Base-by-base conservation (phyloP, 1,139 yeast genomes). In the Nakaseomyces uthaithaninus region DNA sequence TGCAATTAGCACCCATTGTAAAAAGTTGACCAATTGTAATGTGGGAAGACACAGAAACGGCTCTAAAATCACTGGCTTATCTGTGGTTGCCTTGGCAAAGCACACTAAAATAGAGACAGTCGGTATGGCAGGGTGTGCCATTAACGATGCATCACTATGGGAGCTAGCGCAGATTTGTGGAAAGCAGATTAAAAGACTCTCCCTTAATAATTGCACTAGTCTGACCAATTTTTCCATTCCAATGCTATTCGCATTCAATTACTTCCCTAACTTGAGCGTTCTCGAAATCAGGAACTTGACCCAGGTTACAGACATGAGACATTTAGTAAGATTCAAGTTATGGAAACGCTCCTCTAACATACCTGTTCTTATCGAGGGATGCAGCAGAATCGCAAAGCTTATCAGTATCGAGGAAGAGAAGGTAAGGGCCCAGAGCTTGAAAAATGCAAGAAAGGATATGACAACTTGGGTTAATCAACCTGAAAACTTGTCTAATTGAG, bases 81-180 rank as follows among this genome's bases (percentile, higher is more conserved):
- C 93, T 11, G 62, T 87, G 28, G 65, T 74, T 14, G 70, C 72
- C 17, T 63, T 89, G 24, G 74, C 79, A 5, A 67, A 68, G 33
- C 74, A 74, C 51, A 70, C 75, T 2, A 59, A 67, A 11, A 64
- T 87, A 33, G 68, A 68, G 37, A 87, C 96, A 0, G 67, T 89
- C 37, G 97, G 97, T 0, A 64, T 86, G 12, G 95, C 97, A 0
- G 97, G 97, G 6, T 85, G 95, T 59, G 68, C 74, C 42, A 71
- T 89, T 20, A 75, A 83, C 15, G 95, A 89, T 63, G 70, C 76
- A 37, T 69, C 82, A 5, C 64, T 89, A 19, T 85, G 94, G 94
- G 91, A 83, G 53, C 64, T 87, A 35, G 91, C 91, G 0, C 60
- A 72, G 18, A 62, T 68, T 45, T 72, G 83, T 44, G 81, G 84